Base-by-base conservation (phyloP, 768 basidiomycete genomes). In the Mycena pura region DNA sequence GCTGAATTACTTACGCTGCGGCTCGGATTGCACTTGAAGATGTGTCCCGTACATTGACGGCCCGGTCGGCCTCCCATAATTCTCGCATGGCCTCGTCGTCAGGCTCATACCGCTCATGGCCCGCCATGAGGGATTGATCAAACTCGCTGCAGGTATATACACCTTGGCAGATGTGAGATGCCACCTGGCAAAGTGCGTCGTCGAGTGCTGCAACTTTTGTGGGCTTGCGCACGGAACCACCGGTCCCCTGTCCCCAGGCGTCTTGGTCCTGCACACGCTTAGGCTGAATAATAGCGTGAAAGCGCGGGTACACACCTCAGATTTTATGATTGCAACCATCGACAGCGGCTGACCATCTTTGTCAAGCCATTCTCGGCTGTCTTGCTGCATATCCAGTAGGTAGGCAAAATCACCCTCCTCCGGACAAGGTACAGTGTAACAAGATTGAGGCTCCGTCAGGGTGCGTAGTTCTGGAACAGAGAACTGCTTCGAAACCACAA, bases 171-270 rank as follows among this genome's bases (percentile, higher is more conserved):
- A 9, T n/a, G 22, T 54, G 58, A n/a, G 22, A n/a, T 25, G 63
- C 58, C 15, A 27, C 31, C 27, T 60, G 59, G 52, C 63, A 64
- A 17, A 14, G 41, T 7, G 25, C 43, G 21, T 25, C 45, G 24
- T 60, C 51, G 39, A 64, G 63, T 5, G 54, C 53, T 3, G 29
- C 9, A 31, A 64, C 63, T 14, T 48, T 51, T 2, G 59, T 47
- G 6, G 52, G 15, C 25, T 61, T 60, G 4, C 5, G 36, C 2
- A 21, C 32, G 7, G 32, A 28, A 28, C 63, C 58, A 17, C 43
- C 58, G 21, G 29, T 55, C 5, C 58, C 63, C 1, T 28, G 51
- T n/a, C 44, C 52, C 63, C 63, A 64, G 5, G 63, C 25, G 25
- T 64, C 63, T 53, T 61, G 59, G 19, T 48, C 57, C 63, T 64